A percentile compares a stretch with the other conserved stretches of the same genome.
phyloP scores from a whole-genome alignment of 192 early-diverging fungal species.

The Funneliformis geosporum region DNA sequence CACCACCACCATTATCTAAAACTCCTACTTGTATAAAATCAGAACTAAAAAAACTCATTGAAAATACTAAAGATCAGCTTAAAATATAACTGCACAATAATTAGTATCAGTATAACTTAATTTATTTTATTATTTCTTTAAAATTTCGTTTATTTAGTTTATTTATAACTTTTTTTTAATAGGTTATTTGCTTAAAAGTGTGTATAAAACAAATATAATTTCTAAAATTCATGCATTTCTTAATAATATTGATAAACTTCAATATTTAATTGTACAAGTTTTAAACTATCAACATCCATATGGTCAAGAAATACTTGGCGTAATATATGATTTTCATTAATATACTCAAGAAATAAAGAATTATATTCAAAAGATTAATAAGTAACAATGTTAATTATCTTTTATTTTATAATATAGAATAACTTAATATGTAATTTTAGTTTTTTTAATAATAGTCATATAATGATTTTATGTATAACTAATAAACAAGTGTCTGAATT shows the following conservation, averaged over 20 bases:
- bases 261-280: neutral
- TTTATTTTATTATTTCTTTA: too few relatives aligned
- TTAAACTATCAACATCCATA: neutral
- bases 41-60: too few relatives aligned
- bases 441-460: neutral
- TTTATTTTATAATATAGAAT: neutral
- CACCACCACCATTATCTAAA: too few relatives aligned
- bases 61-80: too few relatives aligned
- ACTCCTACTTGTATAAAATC: too few relatives aligned
- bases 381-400: neutral
- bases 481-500: neutral
- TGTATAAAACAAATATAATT: neutral
- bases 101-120: too few relatives aligned
- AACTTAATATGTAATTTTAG: neutral
- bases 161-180: neutral
- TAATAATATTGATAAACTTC: too few relatives aligned
- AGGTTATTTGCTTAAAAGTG: neutral
- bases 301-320: neutral
- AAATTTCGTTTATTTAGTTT: too few relatives aligned
- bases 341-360: neutral
- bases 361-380: neutral
- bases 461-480: neutral
- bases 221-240: neutral
- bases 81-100: too few relatives aligned
- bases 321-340: neutral